Evolutionary conservation across 306 rosid species (phyloP).

Genomic region (Inga leiocalycina): DNA sequence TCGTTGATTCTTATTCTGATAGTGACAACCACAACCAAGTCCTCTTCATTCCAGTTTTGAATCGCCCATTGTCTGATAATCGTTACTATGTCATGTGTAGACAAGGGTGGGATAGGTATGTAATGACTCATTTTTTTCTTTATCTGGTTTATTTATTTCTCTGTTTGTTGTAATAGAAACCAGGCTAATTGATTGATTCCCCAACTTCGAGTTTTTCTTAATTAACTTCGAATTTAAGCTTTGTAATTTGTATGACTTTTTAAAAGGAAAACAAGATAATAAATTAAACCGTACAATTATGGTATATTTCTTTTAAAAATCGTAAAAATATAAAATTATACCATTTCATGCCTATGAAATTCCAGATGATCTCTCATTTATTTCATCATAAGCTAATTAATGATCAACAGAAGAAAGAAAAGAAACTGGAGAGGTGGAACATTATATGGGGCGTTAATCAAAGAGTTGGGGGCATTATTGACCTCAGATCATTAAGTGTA

Average conservation of each 20-base stretch:
- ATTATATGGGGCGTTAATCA: neutral
- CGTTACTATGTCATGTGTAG: neutral
- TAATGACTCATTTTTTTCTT: neutral
- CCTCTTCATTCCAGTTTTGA: neutral
- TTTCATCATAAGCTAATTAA: neutral
- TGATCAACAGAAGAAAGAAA: too few relatives aligned
- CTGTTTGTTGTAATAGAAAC: neutral
- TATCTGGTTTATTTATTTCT: neutral
- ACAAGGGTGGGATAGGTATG: neutral
- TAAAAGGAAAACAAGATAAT: neutral
- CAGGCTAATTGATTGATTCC: neutral
- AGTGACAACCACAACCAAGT: rapidly evolving
- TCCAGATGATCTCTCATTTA: neutral
- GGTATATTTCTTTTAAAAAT: neutral
- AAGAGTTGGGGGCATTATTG: too few relatives aligned
- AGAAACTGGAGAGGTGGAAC: neutral
- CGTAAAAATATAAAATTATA: too few relatives aligned
- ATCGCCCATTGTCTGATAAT: neutral
- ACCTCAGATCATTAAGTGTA: too few relatives aligned
- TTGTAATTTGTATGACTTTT: too few relatives aligned
- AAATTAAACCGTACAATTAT: too few relatives aligned
- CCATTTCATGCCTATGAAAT: neutral
- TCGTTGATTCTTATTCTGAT: neutral
- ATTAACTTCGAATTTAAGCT: neutral
- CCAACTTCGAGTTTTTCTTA: neutral